These are phyloP conservation scores for Globisporangium iwayamae DNA, from an alignment of 352 stramenopile species.

Conservation along the genomic window DNA sequence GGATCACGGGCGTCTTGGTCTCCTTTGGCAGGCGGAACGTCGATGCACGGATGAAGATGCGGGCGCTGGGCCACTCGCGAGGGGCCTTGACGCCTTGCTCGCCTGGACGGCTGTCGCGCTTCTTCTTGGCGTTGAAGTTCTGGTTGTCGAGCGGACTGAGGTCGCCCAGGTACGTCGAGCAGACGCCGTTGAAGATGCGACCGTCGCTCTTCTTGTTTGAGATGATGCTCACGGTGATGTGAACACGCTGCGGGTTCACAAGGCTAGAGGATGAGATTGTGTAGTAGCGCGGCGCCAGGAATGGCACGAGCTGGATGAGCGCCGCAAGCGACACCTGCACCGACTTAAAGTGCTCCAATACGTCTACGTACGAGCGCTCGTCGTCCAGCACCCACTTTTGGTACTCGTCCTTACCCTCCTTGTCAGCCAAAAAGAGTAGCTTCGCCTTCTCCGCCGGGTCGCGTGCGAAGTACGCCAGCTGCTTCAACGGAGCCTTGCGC, in stretches of 20 bases:
- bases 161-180: constrained; percentile 89
- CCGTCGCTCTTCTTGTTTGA: constrained; percentile 69
- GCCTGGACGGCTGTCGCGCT: constrained; percentile 62
- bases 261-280: constrained; percentile 96
- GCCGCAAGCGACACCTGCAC: constrained; percentile 68
- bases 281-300: constrained; percentile 95
- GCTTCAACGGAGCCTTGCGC: constrained; percentile 75
- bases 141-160: constrained; percentile 45
- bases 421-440: constrained; percentile 56
- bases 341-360: constrained; percentile 81
- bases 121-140: constrained; percentile 61
- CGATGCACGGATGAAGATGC: constrained; percentile 93
- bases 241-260: constrained; percentile 89
- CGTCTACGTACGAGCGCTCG: constrained; percentile 89
- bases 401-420: constrained; percentile 94
- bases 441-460: constrained; percentile 48
- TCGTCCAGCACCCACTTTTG: constrained; percentile 90
- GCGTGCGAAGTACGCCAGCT: constrained; percentile 77
- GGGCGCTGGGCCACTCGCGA: constrained; percentile 62
- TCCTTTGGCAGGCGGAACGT: constrained; percentile 93
- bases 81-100: constrained; percentile 70
- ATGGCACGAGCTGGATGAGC: constrained; percentile 91
- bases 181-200: constrained; percentile 91
- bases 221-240: constrained; percentile 94
- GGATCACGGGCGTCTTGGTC: constrained; percentile 88